Evolutionary conservation across 345 rosid species (phyloP).

Genomic region (thale cress (Arabidopsis thaliana)): TAIR10.1 NC_003074.8:2445001-2445500

Average conservation of each 20-base stretch:
- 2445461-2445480: constrained; percentile 78
- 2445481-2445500: constrained; percentile 84
- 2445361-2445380: constrained; percentile 76
- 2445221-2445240: constrained; percentile 35
- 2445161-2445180: constrained; percentile 34
- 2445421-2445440: constrained; percentile 73
- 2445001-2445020: constrained; percentile 17
- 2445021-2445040: constrained; percentile 38
- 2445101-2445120: constrained; percentile 33
- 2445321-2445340: constrained; percentile 73
- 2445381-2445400: constrained; percentile 70
- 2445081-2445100: constrained; percentile 27
- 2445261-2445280: constrained; percentile 59
- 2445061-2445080: constrained; percentile 35
- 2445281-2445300: constrained; percentile 86
- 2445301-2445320: constrained; percentile 95
- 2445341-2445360: constrained; percentile 76
- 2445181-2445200: constrained; percentile 18
- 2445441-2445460: constrained; percentile 74
- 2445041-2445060: constrained; percentile 36
- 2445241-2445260: constrained; percentile 29
- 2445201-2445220: constrained; percentile 35
- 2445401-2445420: constrained; percentile 72
- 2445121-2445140: constrained; percentile 37
- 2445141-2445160: constrained; percentile 30